phyloP scores from a whole-genome alignment of 345 rosid genomes.

The Cochlearia excelsa region DNA sequence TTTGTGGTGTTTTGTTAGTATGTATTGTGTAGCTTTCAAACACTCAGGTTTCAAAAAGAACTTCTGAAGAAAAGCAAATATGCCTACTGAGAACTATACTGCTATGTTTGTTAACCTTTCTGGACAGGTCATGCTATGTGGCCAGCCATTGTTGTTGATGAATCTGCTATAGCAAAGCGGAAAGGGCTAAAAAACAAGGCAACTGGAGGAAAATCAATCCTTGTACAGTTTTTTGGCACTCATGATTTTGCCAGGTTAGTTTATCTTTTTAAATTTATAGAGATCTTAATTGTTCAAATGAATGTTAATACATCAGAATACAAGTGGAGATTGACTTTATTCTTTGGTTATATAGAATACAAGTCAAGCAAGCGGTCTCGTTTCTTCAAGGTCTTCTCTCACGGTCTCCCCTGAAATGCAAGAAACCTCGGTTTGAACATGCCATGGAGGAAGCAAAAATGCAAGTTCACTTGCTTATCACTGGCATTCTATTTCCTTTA shows the following conservation, averaged over 20 bases:
- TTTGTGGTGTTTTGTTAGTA: slow-evolving; percentile 2
- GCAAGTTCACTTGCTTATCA: slow-evolving; percentile 42
- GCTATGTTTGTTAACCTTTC: slow-evolving; percentile 40
- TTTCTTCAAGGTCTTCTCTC: slow-evolving; percentile 94
- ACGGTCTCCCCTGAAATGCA: slow-evolving; percentile 84
- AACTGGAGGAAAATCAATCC: slow-evolving; percentile 58
- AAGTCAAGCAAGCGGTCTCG: slow-evolving; percentile 76
- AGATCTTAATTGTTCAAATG: slow-evolving; percentile 13
- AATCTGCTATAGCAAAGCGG: slow-evolving; percentile 53
- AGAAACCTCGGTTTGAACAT: slow-evolving; percentile 67
- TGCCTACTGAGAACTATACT: slow-evolving; percentile 23
- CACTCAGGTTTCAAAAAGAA: slow-evolving; percentile 11
- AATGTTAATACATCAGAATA: slow-evolving; percentile 3
- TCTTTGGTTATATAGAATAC: slow-evolving; percentile 59
- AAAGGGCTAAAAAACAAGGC: slow-evolving; percentile 51
- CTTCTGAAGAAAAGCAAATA: slow-evolving; percentile 11
- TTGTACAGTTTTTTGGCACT: slow-evolving; percentile 95
- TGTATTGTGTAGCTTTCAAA: slow-evolving; percentile 10
- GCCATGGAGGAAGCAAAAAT: slow-evolving; percentile 92
- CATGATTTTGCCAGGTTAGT: slow-evolving; percentile 98
- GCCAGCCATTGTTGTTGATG: slow-evolving; percentile 96
- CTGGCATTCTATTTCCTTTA: slow-evolving; percentile 11
- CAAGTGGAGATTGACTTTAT: slow-evolving; percentile 8
- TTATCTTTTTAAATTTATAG: slow-evolving; percentile 16
- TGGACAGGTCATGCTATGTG: slow-evolving; percentile 94